Percentiles rank a stretch among this genome's conserved stretches.
Evolutionary conservation across 2,329 filamentous ascomycete species (phyloP).

Genomic region (Helotiales sp.): DNA sequence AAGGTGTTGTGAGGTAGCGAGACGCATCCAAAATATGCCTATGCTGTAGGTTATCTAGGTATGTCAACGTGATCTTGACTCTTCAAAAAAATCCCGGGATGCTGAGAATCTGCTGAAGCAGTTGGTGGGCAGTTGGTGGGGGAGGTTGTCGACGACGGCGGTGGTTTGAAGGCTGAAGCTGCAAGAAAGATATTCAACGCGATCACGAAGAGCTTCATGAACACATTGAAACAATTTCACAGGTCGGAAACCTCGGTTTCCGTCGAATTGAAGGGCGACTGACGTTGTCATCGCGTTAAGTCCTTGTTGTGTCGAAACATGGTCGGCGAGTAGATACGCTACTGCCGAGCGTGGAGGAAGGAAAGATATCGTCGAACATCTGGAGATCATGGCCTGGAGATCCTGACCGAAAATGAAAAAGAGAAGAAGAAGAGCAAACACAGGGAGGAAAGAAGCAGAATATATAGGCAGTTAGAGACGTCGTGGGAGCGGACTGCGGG

Average conservation of each 20-base stretch:
- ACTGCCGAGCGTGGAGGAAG: background rate
- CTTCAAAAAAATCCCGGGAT: no score
- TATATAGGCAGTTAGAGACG: no score
- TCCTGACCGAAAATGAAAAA: background rate
- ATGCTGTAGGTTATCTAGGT: no score
- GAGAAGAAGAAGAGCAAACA: background rate
- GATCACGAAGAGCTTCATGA: no score
- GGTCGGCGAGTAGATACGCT: background rate
- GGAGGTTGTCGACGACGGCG: no score
- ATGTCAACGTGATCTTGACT: no score
- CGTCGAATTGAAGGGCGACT: background rate
- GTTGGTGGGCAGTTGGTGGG: no score
- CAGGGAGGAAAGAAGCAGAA: background rate
- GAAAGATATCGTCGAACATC: background rate
- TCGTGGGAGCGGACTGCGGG: background rate
- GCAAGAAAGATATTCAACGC: no score
- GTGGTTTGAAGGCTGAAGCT: no score
- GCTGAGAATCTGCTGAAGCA: no score
- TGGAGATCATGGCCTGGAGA: background rate
- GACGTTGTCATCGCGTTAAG: background rate
- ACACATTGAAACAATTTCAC: background rate
- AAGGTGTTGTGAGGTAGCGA: background rate
- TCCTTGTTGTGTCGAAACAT: background rate
- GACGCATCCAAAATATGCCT: no score
- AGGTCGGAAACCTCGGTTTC: background rate